Conservation (phyloP, 2,329 filamentous ascomycete species). For the Fusarium sp. region DNA sequence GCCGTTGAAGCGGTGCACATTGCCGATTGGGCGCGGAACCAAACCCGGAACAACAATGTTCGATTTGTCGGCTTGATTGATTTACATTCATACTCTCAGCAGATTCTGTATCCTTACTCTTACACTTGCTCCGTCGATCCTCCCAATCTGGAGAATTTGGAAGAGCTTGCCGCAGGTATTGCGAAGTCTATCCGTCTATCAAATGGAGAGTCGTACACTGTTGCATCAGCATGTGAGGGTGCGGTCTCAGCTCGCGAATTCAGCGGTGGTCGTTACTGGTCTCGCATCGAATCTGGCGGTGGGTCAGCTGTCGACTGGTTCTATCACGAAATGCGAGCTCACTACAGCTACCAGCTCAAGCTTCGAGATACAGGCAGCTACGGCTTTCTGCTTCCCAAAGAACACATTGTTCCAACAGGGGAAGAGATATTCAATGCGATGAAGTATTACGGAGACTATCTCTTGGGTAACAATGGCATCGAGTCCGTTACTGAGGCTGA, state of each 20-base stretch:
- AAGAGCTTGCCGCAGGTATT: slow-evolving; percentile 87
- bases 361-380: slow-evolving; percentile 92
- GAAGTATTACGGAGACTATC: slow-evolving; percentile 82
- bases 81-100: slow-evolving; percentile 93
- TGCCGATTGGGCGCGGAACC: slow-evolving; percentile 82
- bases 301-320: slow-evolving; percentile 95
- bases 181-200: slow-evolving; percentile 88
- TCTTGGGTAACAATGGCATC: slow-evolving; percentile 74
- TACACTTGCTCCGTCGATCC: slow-evolving; percentile 82
- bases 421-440: slow-evolving; percentile 86
- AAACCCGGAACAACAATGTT: slow-evolving; percentile 76
- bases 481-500: slow-evolving; percentile 51
- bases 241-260: slow-evolving; percentile 57
- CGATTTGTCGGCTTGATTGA: slow-evolving; percentile 88
- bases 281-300: slow-evolving; percentile 75
- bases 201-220: slow-evolving; percentile 76
- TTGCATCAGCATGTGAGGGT: slow-evolving; percentile 87
- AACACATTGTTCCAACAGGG: slow-evolving; percentile 88
- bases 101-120: slow-evolving; percentile 90
- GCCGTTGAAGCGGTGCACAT: slow-evolving; percentile 79
- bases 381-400: slow-evolving; percentile 86
- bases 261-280: slow-evolving; percentile 31
- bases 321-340: slow-evolving; percentile 83
- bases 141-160: slow-evolving; percentile 87
- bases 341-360: slow-evolving; percentile 93